These are phyloP conservation scores for Cutaneotrichosporon cavernicola DNA, from an alignment of 1,284 basidiomycete species.

Conservation along the genomic window DNA sequence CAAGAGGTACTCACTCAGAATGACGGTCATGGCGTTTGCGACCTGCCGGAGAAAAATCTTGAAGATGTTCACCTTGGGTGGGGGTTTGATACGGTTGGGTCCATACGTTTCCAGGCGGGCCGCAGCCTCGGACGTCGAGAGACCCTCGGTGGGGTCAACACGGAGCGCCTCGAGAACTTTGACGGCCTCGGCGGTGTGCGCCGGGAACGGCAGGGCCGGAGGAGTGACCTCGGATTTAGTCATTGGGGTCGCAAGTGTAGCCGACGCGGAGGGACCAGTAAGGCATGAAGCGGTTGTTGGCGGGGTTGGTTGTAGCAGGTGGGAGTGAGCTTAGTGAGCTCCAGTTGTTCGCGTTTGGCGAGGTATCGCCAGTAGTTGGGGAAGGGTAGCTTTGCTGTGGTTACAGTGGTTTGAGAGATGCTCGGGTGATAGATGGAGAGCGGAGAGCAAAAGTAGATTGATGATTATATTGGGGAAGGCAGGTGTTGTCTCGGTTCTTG, in stretches of 20 bases:
- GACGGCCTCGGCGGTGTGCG: constrained; percentile 41
- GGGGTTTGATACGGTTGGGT: constrained; percentile 52
- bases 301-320: not conserved
- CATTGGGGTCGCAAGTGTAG: constrained; percentile 7
- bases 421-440: not conserved
- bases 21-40: constrained; percentile 52
- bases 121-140: constrained; percentile 34
- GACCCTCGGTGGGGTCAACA: constrained; percentile 37
- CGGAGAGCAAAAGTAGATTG: no score
- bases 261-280: constrained; percentile 2
- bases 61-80: constrained; percentile 42
- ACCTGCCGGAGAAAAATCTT: constrained; percentile 48
- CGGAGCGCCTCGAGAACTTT: constrained; percentile 45
- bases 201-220: constrained; percentile 7
- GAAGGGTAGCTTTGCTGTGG: not conserved
- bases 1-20: constrained; percentile 39
- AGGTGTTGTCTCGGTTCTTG: no score
- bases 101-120: constrained; percentile 44
- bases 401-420: not conserved
- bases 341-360: not conserved
- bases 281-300: not conserved
- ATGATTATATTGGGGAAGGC: no score
- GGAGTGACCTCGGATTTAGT: constrained; percentile 4
- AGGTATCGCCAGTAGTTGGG: not conserved
- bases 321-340: not conserved